These are phyloP conservation scores for Mortierella claussenii DNA, from an alignment of 192 early-diverging fungal species.

Conservation along the genomic window DNA sequence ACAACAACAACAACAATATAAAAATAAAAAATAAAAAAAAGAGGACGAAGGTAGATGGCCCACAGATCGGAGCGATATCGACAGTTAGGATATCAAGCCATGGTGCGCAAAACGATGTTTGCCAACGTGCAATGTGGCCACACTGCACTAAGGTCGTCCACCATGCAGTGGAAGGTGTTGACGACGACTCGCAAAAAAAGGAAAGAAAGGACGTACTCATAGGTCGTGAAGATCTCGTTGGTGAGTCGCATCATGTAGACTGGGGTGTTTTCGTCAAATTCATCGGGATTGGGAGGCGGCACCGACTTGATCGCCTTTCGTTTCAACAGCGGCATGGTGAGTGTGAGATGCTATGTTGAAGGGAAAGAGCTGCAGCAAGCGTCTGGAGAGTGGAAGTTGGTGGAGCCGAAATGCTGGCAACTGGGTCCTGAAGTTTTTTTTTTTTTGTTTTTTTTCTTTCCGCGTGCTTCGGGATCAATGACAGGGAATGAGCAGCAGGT, in stretches of 20 bases:
- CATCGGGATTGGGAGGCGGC: conserved; percentile 29
- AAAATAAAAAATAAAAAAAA: conserved; percentile 9
- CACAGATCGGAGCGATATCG: not conserved
- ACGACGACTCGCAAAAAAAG: conserved; percentile 20
- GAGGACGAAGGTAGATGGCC: conserved; percentile 2
- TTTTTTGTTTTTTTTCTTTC: not conserved
- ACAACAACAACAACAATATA: too few species aligned
- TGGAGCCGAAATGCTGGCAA: too few species aligned
- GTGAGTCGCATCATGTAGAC: conserved; percentile 67
- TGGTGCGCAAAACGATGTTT: too few species aligned
- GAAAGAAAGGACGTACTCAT: conserved; percentile 57
- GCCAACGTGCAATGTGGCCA: too few species aligned
- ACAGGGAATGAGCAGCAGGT: not conserved
- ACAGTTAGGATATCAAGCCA: too few species aligned
- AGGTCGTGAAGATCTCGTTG: conserved; percentile 67
- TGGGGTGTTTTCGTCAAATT: conserved; percentile 51
- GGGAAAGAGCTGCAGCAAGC: not conserved
- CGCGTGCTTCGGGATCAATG: not conserved
- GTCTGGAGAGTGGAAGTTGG: not conserved
- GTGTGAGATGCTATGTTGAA: too few species aligned
- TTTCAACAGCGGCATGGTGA: conserved; percentile 40
- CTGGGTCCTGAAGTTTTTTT: too few species aligned
- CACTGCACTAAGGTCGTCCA: too few species aligned
- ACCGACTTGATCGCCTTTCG: conserved; percentile 53
- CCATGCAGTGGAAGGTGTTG: too few species aligned